Conservation (phyloP, 495 filamentous ascomycete genomes). For the Xylaria bambusicola region DNA sequence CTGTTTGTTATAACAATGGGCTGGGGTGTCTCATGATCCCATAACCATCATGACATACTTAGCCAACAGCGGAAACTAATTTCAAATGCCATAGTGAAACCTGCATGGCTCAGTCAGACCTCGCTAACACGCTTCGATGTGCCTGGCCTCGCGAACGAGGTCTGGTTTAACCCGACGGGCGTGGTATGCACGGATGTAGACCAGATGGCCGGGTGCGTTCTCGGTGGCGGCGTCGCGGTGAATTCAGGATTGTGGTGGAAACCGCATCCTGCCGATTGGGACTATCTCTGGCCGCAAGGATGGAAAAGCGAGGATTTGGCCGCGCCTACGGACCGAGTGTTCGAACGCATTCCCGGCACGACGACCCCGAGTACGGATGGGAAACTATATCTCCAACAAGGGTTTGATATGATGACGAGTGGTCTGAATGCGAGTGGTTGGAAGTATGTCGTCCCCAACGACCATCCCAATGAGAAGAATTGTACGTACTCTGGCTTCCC, state of each 20-base stretch:
- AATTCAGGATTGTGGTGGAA: constrained; percentile 56
- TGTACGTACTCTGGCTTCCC: constrained; percentile 23
- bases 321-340: constrained; percentile 58
- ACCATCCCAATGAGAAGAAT: constrained; percentile 59
- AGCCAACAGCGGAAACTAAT: not conserved
- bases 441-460: constrained; percentile 57
- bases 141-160: constrained; percentile 65
- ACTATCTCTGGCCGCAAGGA: constrained; percentile 63
- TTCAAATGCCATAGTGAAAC: constrained; percentile 29
- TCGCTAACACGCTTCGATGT: constrained; percentile 68
- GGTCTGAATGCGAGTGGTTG: constrained; percentile 58
- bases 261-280: constrained; percentile 54
- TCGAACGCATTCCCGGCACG: constrained; percentile 63
- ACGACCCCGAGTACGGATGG: constrained; percentile 61
- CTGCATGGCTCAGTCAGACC: constrained; percentile 60
- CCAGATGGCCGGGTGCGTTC: constrained; percentile 66
- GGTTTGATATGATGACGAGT: constrained; percentile 52
- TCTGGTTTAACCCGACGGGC: constrained; percentile 55
- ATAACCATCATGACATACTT: too few species aligned
- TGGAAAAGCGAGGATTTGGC: constrained; percentile 64
- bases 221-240: constrained; percentile 66
- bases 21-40: too few species aligned
- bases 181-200: constrained; percentile 61
- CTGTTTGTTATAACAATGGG: too few species aligned
- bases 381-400: constrained; percentile 61